Evolutionary conservation across 1,139 yeast species (phyloP), one percentile per base, ranked within the genome.

Genomic region (Scheffersomyces titani): DNA sequence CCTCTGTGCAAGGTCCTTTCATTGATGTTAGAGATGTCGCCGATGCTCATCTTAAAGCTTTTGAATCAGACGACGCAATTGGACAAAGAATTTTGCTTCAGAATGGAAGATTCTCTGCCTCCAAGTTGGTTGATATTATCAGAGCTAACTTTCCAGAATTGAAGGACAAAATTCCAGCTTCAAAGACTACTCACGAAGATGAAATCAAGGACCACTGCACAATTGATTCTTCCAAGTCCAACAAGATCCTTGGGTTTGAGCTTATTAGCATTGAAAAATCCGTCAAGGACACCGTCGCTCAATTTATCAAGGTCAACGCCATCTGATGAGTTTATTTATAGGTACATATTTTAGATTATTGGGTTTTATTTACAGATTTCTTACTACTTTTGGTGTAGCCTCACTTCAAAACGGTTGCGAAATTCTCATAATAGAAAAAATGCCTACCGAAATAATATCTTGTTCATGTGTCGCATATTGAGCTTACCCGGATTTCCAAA

Each of bases 21-120:
- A 64, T 70, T 50, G 82, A 79, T 56, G 83, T 78, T 13, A 71
- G 82, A 59, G 83, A 80, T 59, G 81, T 76, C 46, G 82, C 83
- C 13, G 60, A 61, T 47, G 70, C 78, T 11, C 83, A 80, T 56
- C 64, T 78, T 22, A 64, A 70, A 4, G 79, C 82, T 0, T 60
- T 78, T 18, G 78, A 77, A 52, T 66, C 71, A 30, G 67, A 61
- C 6, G 57, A 67, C 0, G 70, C 70, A 6, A 57, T 63, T 18
- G 75, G 76, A 44, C 71, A 78, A 63, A 74, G 88, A 52, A 71
- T 77, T 57, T 74, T 81, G 54, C 66, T 79, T 44, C 65, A 70
- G 45, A 68, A 69, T 40, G 75, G 73, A 7, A 71, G 70, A 56
- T 77, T 73, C 57, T 65, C 71, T 52, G 65, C 69, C 51, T 83